Base-by-base conservation (phyloP, 306 rosid genomes). In the Arachis stenosperma region DNA sequence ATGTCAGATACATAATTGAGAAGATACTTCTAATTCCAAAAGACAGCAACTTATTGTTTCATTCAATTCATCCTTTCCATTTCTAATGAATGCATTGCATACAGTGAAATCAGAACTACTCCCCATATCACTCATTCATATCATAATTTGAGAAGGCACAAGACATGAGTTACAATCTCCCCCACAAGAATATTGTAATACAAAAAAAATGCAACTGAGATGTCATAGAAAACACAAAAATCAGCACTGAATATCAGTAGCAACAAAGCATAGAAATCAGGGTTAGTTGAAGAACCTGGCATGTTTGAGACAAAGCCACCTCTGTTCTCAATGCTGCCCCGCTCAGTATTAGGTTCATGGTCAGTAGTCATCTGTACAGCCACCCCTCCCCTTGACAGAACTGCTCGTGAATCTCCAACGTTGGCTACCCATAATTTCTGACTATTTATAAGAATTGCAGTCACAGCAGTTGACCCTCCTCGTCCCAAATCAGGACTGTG, bases 301-400 rank as follows among this genome's bases (percentile, higher is more conserved):
- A 92, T 82, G 83, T 92, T 92, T 39, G 96, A 92, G 83, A 92
- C 96, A 75, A 92, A 92, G 79, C 98, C 96, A 0, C 98, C 98
- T 76, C 66, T 87, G 78, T 80, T 72, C 85, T 90, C 96, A 39
- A 92, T 90, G 82, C 91, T 88, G 67, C 84, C 87, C 8, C 95
- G 84, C 74, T 90, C 98, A 43, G 91, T 84, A 76, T 92, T 88
- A 42, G 95, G 96, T 62, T 92, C 96, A 33, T 90, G 98, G 81
- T 92, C 98, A 75, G 68, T 78, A 12, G 78, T 68, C 95, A 90
- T 88, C 78, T 90, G 98, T 56, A 47, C 43, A 69, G 93, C 98
- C 71, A 17, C 70, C 71, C 94, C 91, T 75, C 67, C 82, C 69
- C 75, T 83, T 27, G 91, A 89, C 65, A 89, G 75, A 70, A 89